Base-by-base conservation (phyloP, 352 stramenopile species). In the Phytophthora ohioensis region DNA sequence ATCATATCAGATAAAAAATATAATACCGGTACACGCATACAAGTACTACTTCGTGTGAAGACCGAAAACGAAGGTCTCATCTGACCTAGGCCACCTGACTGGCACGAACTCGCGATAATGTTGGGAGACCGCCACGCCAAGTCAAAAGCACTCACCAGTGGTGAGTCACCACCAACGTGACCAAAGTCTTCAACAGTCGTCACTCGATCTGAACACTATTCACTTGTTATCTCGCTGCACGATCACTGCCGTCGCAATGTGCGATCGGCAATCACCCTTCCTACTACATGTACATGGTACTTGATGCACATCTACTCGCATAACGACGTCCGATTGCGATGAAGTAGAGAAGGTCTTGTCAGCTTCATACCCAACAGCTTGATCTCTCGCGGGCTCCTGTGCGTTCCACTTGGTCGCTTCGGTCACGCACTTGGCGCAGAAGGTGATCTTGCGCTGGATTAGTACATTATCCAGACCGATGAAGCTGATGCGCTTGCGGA, bases 401-500 rank as follows among this genome's bases (percentile, higher is more conserved):
- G 41, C 41, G 15, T 46, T 27, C 41, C 41, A 46, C 2, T 59
- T 59, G 34, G 51, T 64, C 11, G 61, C 60, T 21, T 69, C 69
- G 5, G 41, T 46, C 41, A 46, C 41, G 3, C 13, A 46, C 41
- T 46, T 46, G 0, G 41, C 41, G 41, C 41, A 46, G 41, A 46
- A 46, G 3, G 41, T 46, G 41, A 46, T 46, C 15, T 46, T 46
- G 13, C 41, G 41, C 41, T 46, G 41, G 9, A 46, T 8, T 5
- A 46, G 41, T n/a, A 27, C 21, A 4, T 9, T 46, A n/a, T 46
- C 41, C 41, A 46, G 41, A 8, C 21, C 39, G 72, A 79, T 68
- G 53, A 71, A 76, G 36, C 63, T 72, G 57, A 79, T 57, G 30
- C 57, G 61, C 57, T 73, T 73, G 36, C 59, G 58, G 39, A 76